These are phyloP conservation scores for Flaveria floridana DNA, from an alignment of 140 eudicot genomes.

Conservation along the genomic window DNA sequence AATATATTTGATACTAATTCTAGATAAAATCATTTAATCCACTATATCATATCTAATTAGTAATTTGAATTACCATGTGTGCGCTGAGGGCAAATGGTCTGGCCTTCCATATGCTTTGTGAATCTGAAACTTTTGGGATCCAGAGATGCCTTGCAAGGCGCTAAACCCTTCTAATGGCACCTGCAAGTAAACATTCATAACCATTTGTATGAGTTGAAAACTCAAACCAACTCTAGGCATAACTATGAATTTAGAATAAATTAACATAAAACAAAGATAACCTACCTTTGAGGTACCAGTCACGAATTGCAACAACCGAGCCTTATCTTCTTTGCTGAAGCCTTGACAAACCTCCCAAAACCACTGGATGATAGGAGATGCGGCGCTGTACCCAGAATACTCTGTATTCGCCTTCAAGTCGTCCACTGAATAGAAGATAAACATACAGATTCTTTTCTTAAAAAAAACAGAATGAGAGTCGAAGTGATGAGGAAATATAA, in stretches of 20 bases:
- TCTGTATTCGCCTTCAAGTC: slow-evolving; percentile 98
- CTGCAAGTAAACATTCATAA: slow-evolving; percentile 40
- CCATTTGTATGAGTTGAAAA: neutral
- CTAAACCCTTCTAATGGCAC: slow-evolving; percentile 98
- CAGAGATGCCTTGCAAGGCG: slow-evolving; percentile 96
- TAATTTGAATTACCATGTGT: slow-evolving; percentile 68
- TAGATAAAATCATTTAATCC: slow-evolving; percentile 7
- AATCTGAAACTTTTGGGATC: slow-evolving; percentile 95
- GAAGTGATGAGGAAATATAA: neutral
- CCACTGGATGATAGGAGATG: slow-evolving; percentile 96
- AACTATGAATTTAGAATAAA: neutral
- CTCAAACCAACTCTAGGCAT: neutral
- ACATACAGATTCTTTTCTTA: neutral
- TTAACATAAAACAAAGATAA: slow-evolving; percentile 4
- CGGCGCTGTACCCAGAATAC: slow-evolving; percentile 92
- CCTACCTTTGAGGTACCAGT: slow-evolving; percentile 96
- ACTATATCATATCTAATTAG: neutral
- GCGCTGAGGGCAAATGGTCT: slow-evolving; percentile 96
- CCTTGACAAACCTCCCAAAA: slow-evolving; percentile 97
- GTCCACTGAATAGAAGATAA: slow-evolving; percentile 58
- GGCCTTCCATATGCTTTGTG: slow-evolving; percentile 95
- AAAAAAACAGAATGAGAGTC: neutral
- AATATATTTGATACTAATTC: neutral
- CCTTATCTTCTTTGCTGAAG: slow-evolving; percentile 96
- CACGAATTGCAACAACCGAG: slow-evolving; percentile 92